Evolutionary conservation across 2,329 filamentous ascomycete genomes (phyloP), one percentile per base, ranked within the genome.

Genomic region (Fusarium musae): DNA sequence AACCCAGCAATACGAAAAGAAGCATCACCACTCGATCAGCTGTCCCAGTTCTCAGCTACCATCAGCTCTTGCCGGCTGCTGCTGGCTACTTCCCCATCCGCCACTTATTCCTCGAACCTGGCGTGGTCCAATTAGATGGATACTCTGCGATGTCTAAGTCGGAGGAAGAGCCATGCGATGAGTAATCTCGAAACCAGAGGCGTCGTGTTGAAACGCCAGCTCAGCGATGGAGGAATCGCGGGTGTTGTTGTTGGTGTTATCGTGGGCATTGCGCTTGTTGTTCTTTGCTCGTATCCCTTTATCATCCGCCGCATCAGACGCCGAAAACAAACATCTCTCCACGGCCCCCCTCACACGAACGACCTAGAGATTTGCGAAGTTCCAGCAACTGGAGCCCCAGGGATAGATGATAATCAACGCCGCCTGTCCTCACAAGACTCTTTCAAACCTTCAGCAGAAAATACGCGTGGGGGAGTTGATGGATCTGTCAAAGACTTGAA

Each of bases 271-370:
- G 76, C 72, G 19, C 78, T 84, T 17, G 63, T 83, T 53, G 70
- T 78, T 57, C 70, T 84, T 40, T 84, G 83, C 59, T 78, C 83
- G 43, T 84, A 84, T 59, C 83, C 83, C 19, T 77, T 84, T 60
- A 67, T 84, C 42, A 74, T 84, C 52, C 73, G 81, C 49, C 74
- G 66, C n/a, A 61, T 80, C 58, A 82, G 72, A 61, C 69, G 70
- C 40, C 74, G 76, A 64, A 78, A 77, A 53, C 77, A 78, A 40
- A 76, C 67, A 59, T 73, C 75, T 54, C 69, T 52, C 47, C 43
- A 74, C 26, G 63, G 50, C n/a, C 67, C 70, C 43, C 59, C 66
- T 39, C 66, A 60, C 43, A 52, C 68, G 17, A 66, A 74, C 53
- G 81, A 83, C 62, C 69, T 74, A 34, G 83, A 84, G 74, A 75